Conservation (phyloP, 1,139 yeast genomes). For the Lodderomyces margitis region DNA sequence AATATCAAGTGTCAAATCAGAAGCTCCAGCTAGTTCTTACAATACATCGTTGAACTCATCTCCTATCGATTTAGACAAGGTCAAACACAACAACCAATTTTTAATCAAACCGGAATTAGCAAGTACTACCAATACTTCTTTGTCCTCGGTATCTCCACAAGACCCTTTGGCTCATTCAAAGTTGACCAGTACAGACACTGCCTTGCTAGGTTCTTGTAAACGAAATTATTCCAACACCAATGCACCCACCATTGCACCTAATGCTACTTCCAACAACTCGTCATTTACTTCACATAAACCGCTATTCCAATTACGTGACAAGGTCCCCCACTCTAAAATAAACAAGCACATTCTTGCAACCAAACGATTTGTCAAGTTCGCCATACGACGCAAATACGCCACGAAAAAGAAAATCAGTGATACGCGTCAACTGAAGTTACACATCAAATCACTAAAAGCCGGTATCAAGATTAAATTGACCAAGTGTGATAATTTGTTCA, state of each 20-base stretch:
- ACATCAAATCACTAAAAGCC: slow-evolving; percentile 53
- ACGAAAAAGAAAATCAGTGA: slow-evolving; percentile 17
- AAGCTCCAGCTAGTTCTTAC: not conserved
- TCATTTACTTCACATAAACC: slow-evolving; percentile 8
- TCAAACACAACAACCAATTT: not conserved
- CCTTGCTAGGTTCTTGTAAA: no score
- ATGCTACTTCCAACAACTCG: not conserved
- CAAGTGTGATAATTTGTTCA: slow-evolving; percentile 40
- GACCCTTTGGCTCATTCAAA: not conserved
- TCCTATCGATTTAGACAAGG: not conserved
- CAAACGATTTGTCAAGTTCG: slow-evolving; percentile 35
- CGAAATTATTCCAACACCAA: not conserved
- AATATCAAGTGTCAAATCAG: not conserved
- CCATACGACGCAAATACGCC: slow-evolving; percentile 36
- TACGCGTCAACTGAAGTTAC: slow-evolving; percentile 31
- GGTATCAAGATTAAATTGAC: slow-evolving; percentile 51
- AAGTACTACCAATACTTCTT: not conserved
- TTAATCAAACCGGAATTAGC: not conserved
- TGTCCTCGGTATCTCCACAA: not conserved
- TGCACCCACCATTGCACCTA: slow-evolving; percentile 2
- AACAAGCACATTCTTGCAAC: slow-evolving; percentile 21
- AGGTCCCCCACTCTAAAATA: slow-evolving; percentile 24
- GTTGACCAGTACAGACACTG: not conserved
- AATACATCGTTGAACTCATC: not conserved
- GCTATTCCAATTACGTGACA: slow-evolving; percentile 10